A percentile compares a stretch with the other conserved stretches of the same genome.
Evolutionary conservation across 306 rosid species (phyloP).

Genomic region (Fragaria iinumae): DNA sequence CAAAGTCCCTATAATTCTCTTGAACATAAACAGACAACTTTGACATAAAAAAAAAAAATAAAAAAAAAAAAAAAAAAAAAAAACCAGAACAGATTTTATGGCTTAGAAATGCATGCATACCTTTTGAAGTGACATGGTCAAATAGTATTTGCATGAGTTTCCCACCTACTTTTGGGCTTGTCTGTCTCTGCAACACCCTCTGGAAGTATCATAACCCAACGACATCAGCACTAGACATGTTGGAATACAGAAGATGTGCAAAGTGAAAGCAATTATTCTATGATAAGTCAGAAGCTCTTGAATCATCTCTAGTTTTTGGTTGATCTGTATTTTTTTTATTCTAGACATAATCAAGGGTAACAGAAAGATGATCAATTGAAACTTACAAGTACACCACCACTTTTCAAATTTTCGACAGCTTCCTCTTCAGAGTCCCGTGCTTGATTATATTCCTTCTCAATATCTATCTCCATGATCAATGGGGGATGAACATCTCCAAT

Average conservation of each 20-base stretch:
- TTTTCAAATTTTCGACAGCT: slow-evolving; percentile 53
- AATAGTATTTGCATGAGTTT: slow-evolving; percentile 54
- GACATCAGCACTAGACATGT: slow-evolving; percentile 20
- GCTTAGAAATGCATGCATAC: slow-evolving; percentile 30
- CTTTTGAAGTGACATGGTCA: slow-evolving; percentile 55
- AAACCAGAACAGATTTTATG: no score
- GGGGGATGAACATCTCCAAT: slow-evolving; percentile 49
- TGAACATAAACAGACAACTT: no score
- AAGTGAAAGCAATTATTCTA: slow-evolving; percentile 3
- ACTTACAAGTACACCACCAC: slow-evolving; percentile 63
- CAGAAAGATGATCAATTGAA: slow-evolving; percentile 25
- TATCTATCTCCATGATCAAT: slow-evolving; percentile 58
- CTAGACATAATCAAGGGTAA: slow-evolving; percentile 15
- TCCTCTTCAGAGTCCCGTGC: slow-evolving; percentile 56
- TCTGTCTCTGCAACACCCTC: slow-evolving; percentile 67
- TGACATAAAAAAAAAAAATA: no score
- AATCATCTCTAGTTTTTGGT: not conserved
- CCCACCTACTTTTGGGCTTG: slow-evolving; percentile 55
- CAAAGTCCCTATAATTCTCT: no score
- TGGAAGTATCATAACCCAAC: slow-evolving; percentile 48
- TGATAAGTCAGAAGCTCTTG: not conserved
- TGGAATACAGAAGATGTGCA: not conserved
- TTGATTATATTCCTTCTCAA: slow-evolving; percentile 50
- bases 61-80: no score
- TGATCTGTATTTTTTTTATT: not conserved